Percentiles rank a stretch among this genome's conserved stretches.
Evolutionary conservation across 192 early-diverging fungal species (phyloP).

Genomic region (Coemansia sp.): DNA sequence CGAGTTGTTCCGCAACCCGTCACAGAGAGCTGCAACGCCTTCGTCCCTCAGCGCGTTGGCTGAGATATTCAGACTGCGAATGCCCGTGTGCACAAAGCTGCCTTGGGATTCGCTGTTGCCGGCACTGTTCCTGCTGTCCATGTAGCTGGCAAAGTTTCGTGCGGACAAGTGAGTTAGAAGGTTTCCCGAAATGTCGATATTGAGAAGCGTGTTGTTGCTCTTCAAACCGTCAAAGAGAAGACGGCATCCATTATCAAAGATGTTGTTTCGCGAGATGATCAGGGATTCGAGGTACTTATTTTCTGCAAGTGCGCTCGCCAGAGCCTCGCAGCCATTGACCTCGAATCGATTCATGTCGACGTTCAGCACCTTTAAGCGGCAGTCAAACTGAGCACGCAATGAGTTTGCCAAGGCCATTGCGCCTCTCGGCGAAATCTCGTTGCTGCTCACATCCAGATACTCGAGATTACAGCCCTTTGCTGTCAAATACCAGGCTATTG

Average conservation of each 20-base stretch:
- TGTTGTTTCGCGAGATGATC: conserved; percentile 27
- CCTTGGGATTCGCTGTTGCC: not conserved
- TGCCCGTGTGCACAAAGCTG: not conserved
- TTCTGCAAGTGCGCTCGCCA: conserved; percentile 14
- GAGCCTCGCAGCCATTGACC: conserved; percentile 11
- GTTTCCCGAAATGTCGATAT: conserved; percentile 29
- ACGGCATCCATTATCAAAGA: conserved; percentile 32
- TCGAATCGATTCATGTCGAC: conserved; percentile 40
- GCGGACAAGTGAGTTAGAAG: conserved; percentile 30
- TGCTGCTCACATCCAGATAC: conserved; percentile 29
- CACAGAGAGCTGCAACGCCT: conserved; percentile 22
- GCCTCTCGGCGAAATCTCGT: conserved; percentile 20
- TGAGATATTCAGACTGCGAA: conserved; percentile 24
- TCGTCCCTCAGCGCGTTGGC: conserved; percentile 30
- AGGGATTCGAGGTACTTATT: conserved; percentile 20
- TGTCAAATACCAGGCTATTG: conserved; percentile 16
- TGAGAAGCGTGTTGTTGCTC: conserved; percentile 14
- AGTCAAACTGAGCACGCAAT: not conserved
- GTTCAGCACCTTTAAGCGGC: conserved; percentile 13
- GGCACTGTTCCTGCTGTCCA: conserved; percentile 3
- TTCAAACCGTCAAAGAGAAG: conserved; percentile 17
- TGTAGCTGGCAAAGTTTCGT: conserved; percentile 10
- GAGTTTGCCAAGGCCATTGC: conserved; percentile 11
- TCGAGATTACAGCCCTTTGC: conserved; percentile 7
- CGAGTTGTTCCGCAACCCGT: conserved; percentile 13